A percentile compares a stretch with the other conserved stretches of the same genome.
These are phyloP conservation scores for Blastobotrys aristatus DNA, from an alignment of 1,139 yeast genomes.

Conservation along the genomic window DNA sequence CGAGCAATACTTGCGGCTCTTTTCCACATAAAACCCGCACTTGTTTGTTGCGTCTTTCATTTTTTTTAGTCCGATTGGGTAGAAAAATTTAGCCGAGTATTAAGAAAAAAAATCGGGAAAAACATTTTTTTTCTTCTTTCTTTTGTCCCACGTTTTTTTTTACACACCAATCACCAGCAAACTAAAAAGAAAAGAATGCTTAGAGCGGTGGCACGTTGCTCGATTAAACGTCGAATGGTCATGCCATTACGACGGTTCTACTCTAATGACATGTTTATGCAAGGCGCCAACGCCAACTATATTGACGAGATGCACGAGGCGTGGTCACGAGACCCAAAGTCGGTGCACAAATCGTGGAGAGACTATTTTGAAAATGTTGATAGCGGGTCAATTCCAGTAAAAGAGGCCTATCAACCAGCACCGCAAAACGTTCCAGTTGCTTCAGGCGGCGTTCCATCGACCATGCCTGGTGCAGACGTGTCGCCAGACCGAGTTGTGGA, in stretches of 20 bases:
- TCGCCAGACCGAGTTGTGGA: slow-evolving; percentile 42
- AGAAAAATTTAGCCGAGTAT: too few species aligned
- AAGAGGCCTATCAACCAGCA: slow-evolving; percentile 80
- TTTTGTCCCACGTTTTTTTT: background rate
- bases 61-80: background rate
- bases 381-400: slow-evolving; percentile 52
- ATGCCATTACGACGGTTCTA: slow-evolving; percentile 2
- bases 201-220: slow-evolving; percentile 3
- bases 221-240: slow-evolving; percentile 2
- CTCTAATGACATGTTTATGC: slow-evolving; percentile 63
- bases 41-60: slow-evolving; percentile 1
- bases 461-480: slow-evolving; percentile 31
- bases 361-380: slow-evolving; percentile 87
- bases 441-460: slow-evolving; percentile 59
- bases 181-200: slow-evolving; percentile 2
- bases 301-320: slow-evolving; percentile 97
- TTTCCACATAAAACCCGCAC: slow-evolving; percentile 14
- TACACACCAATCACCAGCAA: background rate
- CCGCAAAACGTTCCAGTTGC: slow-evolving; percentile 61
- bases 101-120: too few species aligned
- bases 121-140: background rate
- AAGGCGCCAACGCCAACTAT: slow-evolving; percentile 80
- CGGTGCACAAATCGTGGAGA: slow-evolving; percentile 92
- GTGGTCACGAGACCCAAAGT: slow-evolving; percentile 83
- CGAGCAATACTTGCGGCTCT: slow-evolving; percentile 45